These are phyloP conservation scores for Fusarium sp. DNA, from an alignment of 2,329 filamentous ascomycete species.

Conservation along the genomic window DNA sequence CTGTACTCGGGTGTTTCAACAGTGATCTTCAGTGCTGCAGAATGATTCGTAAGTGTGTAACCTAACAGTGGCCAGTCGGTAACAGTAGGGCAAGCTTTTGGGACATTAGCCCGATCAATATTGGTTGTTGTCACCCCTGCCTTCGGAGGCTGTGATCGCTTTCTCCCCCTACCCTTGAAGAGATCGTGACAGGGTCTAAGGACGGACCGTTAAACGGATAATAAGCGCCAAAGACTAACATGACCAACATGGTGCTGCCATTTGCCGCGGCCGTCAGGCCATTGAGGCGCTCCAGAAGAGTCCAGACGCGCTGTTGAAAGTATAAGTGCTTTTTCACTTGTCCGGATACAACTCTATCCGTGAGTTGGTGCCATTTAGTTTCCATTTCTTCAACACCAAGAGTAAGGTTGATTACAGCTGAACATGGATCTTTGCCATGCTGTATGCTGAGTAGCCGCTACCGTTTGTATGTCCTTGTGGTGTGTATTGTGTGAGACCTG, in stretches of 20 bases:
- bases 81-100: neutral
- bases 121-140: neutral
- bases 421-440: conserved; percentile 9
- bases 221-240: conserved; percentile 15
- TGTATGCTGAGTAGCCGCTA: neutral
- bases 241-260: conserved; percentile 33
- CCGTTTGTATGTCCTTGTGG: neutral
- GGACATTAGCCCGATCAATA: neutral
- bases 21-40: neutral
- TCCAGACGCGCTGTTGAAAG: conserved; percentile 29
- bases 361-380: neutral
- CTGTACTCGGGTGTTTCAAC: neutral
- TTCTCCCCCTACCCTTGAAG: neutral
- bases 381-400: neutral
- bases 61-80: neutral
- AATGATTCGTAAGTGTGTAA: conserved; percentile 7
- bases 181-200: neutral
- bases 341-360: conserved; percentile 24
- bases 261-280: conserved; percentile 33
- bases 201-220: neutral
- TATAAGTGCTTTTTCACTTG: conserved; percentile 6
- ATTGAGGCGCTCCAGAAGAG: conserved; percentile 39
- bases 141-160: neutral
- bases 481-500: neutral
- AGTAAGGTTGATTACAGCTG: conserved; percentile 20